These are phyloP conservation scores for Gossypium turneri DNA, from an alignment of 345 rosid genomes.

Conservation along the genomic window DNA sequence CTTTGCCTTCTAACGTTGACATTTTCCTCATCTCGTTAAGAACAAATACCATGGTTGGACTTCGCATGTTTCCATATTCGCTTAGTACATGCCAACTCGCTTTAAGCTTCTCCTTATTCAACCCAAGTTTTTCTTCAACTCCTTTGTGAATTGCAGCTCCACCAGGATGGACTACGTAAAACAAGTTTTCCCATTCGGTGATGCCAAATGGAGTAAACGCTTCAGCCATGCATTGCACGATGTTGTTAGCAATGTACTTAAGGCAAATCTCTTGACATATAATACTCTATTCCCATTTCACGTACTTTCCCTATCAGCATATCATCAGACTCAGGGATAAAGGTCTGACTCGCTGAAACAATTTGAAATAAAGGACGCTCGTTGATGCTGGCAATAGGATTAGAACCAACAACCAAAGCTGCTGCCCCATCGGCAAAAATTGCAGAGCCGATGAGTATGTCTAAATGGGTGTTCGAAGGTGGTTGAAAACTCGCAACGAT, in stretches of 20 bases:
- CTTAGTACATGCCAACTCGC: slow-evolving; percentile 59
- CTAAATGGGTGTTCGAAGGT: slow-evolving; percentile 57
- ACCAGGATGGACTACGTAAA: no score
- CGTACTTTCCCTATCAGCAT: slow-evolving; percentile 69
- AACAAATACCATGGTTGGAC: slow-evolving; percentile 70
- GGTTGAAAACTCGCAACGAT: slow-evolving; percentile 71
- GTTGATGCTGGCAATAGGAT: slow-evolving; percentile 29
- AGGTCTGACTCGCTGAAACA: slow-evolving; percentile 60
- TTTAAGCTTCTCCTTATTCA: not conserved
- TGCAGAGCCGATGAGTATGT: slow-evolving; percentile 68
- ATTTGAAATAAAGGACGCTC: slow-evolving; percentile 25
- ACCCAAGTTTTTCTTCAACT: no score
- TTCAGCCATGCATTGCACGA: slow-evolving; percentile 55
- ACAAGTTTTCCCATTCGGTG: slow-evolving; percentile 59
- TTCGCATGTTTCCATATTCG: slow-evolving; percentile 76
- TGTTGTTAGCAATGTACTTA: slow-evolving; percentile 51
- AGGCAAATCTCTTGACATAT: slow-evolving; percentile 57
- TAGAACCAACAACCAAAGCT: slow-evolving; percentile 57
- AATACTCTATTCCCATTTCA: slow-evolving; percentile 25
- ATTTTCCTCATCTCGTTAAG: slow-evolving; percentile 66
- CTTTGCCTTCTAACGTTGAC: no score
- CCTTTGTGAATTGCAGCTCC: no score
- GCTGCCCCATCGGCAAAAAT: slow-evolving; percentile 70
- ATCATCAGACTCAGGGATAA: slow-evolving; percentile 65
- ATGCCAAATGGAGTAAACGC: slow-evolving; percentile 63